A percentile compares a stretch with the other conserved stretches of the same genome.
Evolutionary conservation across 306 rosid genomes (phyloP).

Genomic region (Psophocarpus tetragonolobus): DNA sequence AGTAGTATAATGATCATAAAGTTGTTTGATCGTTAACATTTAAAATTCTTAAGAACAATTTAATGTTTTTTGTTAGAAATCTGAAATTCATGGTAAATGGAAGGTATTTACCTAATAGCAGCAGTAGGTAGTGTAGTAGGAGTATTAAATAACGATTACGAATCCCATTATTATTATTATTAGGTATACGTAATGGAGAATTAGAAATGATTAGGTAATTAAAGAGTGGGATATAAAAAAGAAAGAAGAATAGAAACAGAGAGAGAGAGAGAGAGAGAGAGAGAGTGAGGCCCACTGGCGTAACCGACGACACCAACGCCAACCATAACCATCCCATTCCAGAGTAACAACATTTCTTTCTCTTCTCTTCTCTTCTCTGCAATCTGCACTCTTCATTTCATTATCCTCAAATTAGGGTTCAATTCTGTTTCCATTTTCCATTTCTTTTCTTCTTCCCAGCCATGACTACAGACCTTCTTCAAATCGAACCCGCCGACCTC

Average conservation of each 20-base stretch:
- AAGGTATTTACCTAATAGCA: too few relatives aligned
- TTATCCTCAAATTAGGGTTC: background rate
- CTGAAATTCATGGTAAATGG: too few relatives aligned
- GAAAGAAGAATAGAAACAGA: background rate
- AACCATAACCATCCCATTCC: conserved; percentile 1
- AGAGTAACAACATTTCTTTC: conserved; percentile 13
- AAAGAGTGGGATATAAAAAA: background rate
- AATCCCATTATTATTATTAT: background rate
- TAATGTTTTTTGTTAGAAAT: background rate
- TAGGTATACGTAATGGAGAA: too few relatives aligned
- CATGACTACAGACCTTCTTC: conserved; percentile 77
- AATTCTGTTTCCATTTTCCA: background rate
- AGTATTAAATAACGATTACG: background rate
- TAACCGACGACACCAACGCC: conserved; percentile 26
- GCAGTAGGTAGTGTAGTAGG: too few relatives aligned
- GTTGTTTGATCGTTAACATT: background rate
- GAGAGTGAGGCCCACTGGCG: background rate
- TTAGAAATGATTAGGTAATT: too few relatives aligned
- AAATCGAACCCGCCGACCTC: conserved; percentile 69
- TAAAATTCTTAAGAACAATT: background rate
- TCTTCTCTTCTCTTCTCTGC: background rate
- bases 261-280: background rate
- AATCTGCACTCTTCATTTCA: background rate
- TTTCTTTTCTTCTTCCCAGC: conserved; percentile 22
- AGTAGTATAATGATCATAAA: background rate